Evolutionary conservation across 345 rosid species (phyloP), one percentile per base, ranked within the genome.

Genomic region (Bruguiera parviflora): DNA sequence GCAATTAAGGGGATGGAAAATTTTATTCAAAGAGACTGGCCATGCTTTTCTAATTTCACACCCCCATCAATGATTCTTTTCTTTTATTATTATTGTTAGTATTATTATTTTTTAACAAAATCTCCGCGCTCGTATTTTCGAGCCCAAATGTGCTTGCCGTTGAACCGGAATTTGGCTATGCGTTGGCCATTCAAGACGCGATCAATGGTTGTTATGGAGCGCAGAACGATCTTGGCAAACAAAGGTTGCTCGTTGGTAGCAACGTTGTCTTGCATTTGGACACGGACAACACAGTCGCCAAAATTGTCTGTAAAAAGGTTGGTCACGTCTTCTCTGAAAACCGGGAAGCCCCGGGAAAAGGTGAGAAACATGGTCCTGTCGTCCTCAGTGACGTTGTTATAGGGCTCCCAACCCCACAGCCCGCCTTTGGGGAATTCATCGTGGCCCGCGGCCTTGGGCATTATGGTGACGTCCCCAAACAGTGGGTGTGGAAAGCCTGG

Each of bases 81-180:
- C 2, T 43, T 13, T 39, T 39, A 0, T 39, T 10, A 0, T 32
- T 32, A 0, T 32, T 32, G 0, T 32, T 32, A 31, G 6, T 6
- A 33, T 33, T 33, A 1, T 33, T 43, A 43, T 43, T 43, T 3
- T 43, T 13, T 43, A 3, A 43, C 16, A 74, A 20, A 43, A 43
- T 80, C 83, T 1, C 85, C 53, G 1, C 86, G 81, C 4, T 82
- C 88, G 51, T 84, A 84, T 65, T 84, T 84, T 13, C 88, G 70
- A 47, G 88, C 84, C 85, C 86, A 84, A 1, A 84, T 78, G 63
- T 84, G 88, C 47, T 84, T 84, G 2, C 86, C 83, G 27, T 84
- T 80, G 73, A 82, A 70, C 58, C 83, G 75, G 32, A 78, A 84
- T 71, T 82, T 84, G 4, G 88, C 84, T 3, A 82, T 70, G 60